Percentiles rank a stretch among this genome's conserved stretches.
Evolutionary conservation across 2,329 filamentous ascomycete species (phyloP).

Genomic region (Madurella fahalii): DNA sequence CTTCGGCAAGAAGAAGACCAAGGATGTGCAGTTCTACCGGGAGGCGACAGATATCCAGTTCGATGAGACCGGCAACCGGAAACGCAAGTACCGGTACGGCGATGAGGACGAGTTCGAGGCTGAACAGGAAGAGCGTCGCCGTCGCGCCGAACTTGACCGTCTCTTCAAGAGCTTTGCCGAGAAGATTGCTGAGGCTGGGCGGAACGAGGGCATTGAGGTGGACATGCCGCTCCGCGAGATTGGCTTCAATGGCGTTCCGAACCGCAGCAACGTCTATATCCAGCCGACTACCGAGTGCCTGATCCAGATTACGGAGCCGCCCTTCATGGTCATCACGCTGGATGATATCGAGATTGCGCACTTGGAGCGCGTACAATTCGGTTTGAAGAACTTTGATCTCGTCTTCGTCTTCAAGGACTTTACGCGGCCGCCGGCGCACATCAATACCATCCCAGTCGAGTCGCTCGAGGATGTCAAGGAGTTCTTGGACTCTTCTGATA

Average conservation of each 20-base stretch:
- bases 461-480: constrained; percentile 94
- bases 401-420: constrained; percentile 99
- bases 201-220: constrained; percentile 84
- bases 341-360: constrained; percentile 96
- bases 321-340: constrained; percentile 92
- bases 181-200: constrained; percentile 94
- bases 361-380: constrained; percentile 92
- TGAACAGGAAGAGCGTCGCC: constrained; percentile 91
- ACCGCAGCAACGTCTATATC: constrained; percentile 90
- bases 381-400: constrained; percentile 97
- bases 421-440: constrained; percentile 79
- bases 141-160: constrained; percentile 86
- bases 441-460: constrained; percentile 98
- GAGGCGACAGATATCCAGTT: constrained; percentile 99
- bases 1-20: constrained; percentile 94
- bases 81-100: constrained; percentile 94
- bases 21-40: constrained; percentile 96
- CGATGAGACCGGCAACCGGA: constrained; percentile 96
- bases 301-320: constrained; percentile 93
- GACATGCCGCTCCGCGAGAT: constrained; percentile 97
- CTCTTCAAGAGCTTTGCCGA: constrained; percentile 95
- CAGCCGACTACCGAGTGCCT: constrained; percentile 96
- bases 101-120: constrained; percentile 99
- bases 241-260: constrained; percentile 93
- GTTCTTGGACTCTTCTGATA: constrained; percentile 93